These are phyloP conservation scores for Abrus precatorius DNA, from an alignment of 306 rosid species.

Conservation along the genomic window DNA sequence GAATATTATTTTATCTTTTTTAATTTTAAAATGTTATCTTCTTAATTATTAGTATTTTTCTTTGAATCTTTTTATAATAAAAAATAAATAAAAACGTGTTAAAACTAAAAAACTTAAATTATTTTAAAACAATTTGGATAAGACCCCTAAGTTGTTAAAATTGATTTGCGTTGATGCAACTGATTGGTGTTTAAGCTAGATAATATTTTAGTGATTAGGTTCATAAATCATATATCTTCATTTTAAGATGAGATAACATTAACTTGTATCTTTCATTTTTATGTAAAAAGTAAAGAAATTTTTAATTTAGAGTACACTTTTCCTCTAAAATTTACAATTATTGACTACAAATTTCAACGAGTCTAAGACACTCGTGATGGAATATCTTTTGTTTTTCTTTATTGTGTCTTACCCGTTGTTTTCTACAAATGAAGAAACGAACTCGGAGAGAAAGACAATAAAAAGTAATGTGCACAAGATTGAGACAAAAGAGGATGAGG, in stretches of 20 bases:
- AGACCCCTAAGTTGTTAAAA: background rate
- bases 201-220: background rate
- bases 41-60: background rate
- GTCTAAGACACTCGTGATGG: too few species aligned
- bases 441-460: slow-evolving; percentile 35
- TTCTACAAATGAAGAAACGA: slow-evolving; percentile 37
- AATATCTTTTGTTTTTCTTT: background rate
- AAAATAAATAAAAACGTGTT: background rate
- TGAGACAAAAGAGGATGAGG: background rate
- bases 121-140: too few species aligned
- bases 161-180: background rate
- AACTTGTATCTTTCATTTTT: background rate
- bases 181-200: background rate
- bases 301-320: background rate
- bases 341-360: background rate
- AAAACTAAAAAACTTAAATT: too few species aligned
- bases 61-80: background rate
- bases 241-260: background rate
- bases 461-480: background rate
- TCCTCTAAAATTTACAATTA: background rate
- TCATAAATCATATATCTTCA: background rate
- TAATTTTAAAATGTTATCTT: background rate
- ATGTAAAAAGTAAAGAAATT: background rate
- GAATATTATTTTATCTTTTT: background rate
- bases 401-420: background rate